These are phyloP conservation scores for Phaffia rhodozyma DNA, from an alignment of 1,284 basidiomycete species.

Conservation along the genomic window DNA sequence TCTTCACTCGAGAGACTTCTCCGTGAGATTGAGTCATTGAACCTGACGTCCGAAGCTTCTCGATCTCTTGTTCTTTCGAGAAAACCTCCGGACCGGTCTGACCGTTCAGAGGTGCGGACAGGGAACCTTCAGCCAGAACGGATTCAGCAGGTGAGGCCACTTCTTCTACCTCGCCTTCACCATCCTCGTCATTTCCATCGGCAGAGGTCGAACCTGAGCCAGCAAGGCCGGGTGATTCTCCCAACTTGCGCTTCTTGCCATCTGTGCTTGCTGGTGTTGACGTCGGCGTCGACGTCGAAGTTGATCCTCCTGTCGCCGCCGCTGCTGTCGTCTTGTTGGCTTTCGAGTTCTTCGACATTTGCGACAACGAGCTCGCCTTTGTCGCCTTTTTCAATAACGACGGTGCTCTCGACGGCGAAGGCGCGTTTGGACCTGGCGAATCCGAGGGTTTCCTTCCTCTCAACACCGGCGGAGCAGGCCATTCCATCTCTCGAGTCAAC, in stretches of 20 bases:
- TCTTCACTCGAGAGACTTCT: conserved; percentile 96
- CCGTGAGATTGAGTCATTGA: conserved; percentile 98
- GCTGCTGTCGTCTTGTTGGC: not conserved
- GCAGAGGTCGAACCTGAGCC: conserved; percentile 13
- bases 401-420: conserved; percentile 23
- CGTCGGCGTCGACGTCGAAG: conserved; percentile 13
- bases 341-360: conserved; percentile 3
- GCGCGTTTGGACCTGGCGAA: conserved; percentile 19
- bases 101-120: conserved; percentile 38
- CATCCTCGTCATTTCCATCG: conserved; percentile 27
- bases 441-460: conserved; percentile 19
- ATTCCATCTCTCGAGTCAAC: conserved; percentile 76
- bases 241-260: conserved; percentile 45
- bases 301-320: not conserved
- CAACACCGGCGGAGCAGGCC: conserved; percentile 61
- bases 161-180: conserved; percentile 21
- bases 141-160: conserved; percentile 29
- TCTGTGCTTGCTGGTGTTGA: conserved; percentile 38
- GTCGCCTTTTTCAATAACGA: conserved; percentile 19
- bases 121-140: conserved; percentile 38
- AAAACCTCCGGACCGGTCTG: conserved; percentile 47
- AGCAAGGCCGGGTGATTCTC: not conserved
- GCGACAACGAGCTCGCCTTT: conserved; percentile 16
- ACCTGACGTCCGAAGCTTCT: conserved; percentile 91
- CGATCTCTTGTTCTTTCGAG: conserved; percentile 94